Evolutionary conservation across 305 asterid species (phyloP).

Genomic region (Fraxinus paxiana): DNA sequence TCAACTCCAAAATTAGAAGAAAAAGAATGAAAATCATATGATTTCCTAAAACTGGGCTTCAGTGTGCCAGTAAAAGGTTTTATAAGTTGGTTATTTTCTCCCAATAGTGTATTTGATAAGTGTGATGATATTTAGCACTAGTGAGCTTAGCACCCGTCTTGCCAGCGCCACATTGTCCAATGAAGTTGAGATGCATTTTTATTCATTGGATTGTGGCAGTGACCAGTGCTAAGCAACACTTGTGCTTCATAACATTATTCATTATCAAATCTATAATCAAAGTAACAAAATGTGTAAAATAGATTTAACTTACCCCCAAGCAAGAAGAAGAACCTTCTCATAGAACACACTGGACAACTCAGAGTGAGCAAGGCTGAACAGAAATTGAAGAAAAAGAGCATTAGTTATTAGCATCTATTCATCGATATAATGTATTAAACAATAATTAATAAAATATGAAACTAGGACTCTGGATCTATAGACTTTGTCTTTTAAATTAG

Average conservation of each 20-base stretch:
- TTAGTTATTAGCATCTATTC: not conserved
- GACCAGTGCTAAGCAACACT: not conserved
- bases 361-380: not conserved
- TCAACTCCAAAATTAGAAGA: not conserved
- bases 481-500: not conserved
- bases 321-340: constrained; percentile 49
- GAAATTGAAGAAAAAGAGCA: not conserved
- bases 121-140: not conserved
- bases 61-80: not conserved
- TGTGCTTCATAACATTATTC: not conserved
- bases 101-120: not conserved
- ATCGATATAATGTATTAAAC: not conserved
- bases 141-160: not conserved
- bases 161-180: not conserved
- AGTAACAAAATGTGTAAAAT: constrained; percentile 7
- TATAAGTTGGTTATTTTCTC: not conserved
- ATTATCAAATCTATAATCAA: not conserved
- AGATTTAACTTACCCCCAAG: constrained; percentile 74
- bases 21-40: not conserved
- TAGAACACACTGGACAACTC: not conserved
- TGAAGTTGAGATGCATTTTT: not conserved
- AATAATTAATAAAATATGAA: not conserved
- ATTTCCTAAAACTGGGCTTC: not conserved
- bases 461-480: not conserved
- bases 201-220: not conserved